Percentiles rank a stretch among this genome's conserved stretches.
These are phyloP conservation scores for Lentinula aciculospora DNA, from an alignment of 768 basidiomycete genomes.

Conservation along the genomic window DNA sequence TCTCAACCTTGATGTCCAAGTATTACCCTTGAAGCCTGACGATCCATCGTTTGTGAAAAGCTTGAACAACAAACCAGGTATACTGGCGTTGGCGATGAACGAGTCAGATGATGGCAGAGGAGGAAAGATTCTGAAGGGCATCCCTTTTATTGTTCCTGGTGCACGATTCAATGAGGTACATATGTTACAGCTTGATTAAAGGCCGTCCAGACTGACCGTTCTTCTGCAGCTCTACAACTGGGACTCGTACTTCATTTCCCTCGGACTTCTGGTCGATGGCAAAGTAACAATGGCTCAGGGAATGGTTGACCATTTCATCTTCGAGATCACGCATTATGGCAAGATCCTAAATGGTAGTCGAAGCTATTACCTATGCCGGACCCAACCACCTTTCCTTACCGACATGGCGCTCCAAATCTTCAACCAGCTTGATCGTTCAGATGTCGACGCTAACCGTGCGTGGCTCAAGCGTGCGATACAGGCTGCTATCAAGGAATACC, in stretches of 20 bases:
- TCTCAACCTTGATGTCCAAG: slow-evolving; percentile 88
- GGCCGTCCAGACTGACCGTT: slow-evolving; percentile 3
- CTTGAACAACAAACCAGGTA: slow-evolving; percentile 89
- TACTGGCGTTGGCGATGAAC: slow-evolving; percentile 94
- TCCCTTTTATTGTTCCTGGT: slow-evolving; percentile 96
- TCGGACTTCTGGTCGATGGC: slow-evolving; percentile 93
- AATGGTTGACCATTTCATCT: slow-evolving; percentile 99
- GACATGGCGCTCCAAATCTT: slow-evolving; percentile 98
- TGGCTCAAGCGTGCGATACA: slow-evolving; percentile 97
- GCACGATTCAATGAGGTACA: slow-evolving; percentile 89
- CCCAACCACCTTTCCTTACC: slow-evolving; percentile 97
- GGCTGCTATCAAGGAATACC: slow-evolving; percentile 98
- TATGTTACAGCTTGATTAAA: slow-evolving; percentile 9
- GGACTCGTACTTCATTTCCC: slow-evolving; percentile 92
- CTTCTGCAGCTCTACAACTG: slow-evolving; percentile 76
- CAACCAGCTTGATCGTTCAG: slow-evolving; percentile 87
- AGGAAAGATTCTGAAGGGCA: slow-evolving; percentile 80
- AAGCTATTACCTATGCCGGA: slow-evolving; percentile 90
- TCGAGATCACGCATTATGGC: slow-evolving; percentile 97
- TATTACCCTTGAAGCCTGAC: slow-evolving; percentile 82
- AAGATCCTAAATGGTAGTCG: slow-evolving; percentile 96
- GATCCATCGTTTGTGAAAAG: slow-evolving; percentile 88
- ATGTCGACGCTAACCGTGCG: slow-evolving; percentile 70
- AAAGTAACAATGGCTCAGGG: slow-evolving; percentile 93
- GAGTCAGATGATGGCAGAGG: slow-evolving; percentile 77